Base-by-base conservation (phyloP, 345 rosid genomes). In the Corchorus capsularis region DNA sequence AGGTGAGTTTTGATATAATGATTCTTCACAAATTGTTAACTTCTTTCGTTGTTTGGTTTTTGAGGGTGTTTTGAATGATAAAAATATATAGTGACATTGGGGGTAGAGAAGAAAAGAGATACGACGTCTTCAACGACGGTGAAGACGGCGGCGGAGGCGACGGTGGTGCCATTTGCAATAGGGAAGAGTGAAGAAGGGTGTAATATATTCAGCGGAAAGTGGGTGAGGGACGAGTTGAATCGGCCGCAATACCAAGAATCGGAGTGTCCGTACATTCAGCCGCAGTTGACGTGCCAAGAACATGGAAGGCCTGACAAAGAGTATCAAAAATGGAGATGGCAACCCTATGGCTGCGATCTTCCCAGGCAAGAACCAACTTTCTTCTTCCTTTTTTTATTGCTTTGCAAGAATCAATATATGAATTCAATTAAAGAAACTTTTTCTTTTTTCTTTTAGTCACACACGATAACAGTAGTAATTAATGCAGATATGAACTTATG, bases 191-290 rank as follows among this genome's bases (percentile, higher is more conserved):
- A 77, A 22, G 89, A 83, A 63, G 91, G 91, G 5, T 94, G 98
- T 71, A 93, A 93, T 47, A 70, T 87, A 66, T 94, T 87, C 84
- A 86, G 80, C 27, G 98, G 98, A 47, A 85, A 79, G 37, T 94
- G 98, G 98, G 89, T 94, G 41, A 69, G 83, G 83, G 98, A 93
- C 72, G 81, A 85, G 83, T 78, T 73, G 63, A 82, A 74, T 15
- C 82, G 92, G 37, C 98, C 97, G 39, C 83, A 77, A 13, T 94
- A 94, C 74, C 10, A 81, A 56, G 98, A 94, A 82, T 88, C 85
- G 15, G 93, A 93, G 50, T 93, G 97, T 80, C 97, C 97, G n/a
- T 92, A 92, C 80, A 90, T 94, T 17, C 96, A 89, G 74, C 97
- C 97, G 16, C 98, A 94, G 85, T 75, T 94, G 69, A 92, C 98